Base-by-base conservation (phyloP, 345 rosid genomes). In the Citrus cavaleriei region DNA sequence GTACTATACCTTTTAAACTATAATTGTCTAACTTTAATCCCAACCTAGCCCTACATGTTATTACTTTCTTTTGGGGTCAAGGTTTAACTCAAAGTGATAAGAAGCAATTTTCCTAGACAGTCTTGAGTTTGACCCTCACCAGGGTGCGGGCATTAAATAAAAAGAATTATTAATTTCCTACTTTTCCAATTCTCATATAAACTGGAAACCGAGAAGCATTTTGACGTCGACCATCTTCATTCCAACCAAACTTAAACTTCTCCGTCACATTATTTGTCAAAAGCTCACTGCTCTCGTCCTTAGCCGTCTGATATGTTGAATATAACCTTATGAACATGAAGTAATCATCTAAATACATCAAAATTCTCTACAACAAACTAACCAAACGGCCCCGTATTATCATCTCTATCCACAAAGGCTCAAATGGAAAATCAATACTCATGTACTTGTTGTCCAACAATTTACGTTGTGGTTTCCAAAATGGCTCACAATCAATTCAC, bases 281-380 rank as follows among this genome's bases (percentile, higher is more conserved):
- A 46, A 91, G 91, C 83, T 93, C 96, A 27, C 91, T 63, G 10
- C 92, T 93, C 42, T 83, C 85, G 40, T 88, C 91, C 75, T 84
- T 86, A 4, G 96, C 98, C 21, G 85, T 93, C 79, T 90, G 93
- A 81, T 89, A 93, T 2, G 91, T 91, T 8, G 97, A 91, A 86
- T 90, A 81, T 4, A 97, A 90, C 84, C 85, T 86, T 70, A 93
- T 32, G 76, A 89, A 94, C 7, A 86, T 83, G 66, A 94, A 76
- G 78, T 40, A 91, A 30, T 83, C 90, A 3, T 86, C 95, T 35
- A 90, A 72, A 63, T 57, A 89, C 97, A 94, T 90, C 34, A 77
- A 40, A 58, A 37, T 68, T 85, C 85, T 89, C 93, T 25, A 86
- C 37, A 35, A 75, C 86, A 28, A 94, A 88, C 83, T 79, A 4